phyloP scores from a whole-genome alignment of 768 basidiomycete genomes.

The Russula dissimulans region DNA sequence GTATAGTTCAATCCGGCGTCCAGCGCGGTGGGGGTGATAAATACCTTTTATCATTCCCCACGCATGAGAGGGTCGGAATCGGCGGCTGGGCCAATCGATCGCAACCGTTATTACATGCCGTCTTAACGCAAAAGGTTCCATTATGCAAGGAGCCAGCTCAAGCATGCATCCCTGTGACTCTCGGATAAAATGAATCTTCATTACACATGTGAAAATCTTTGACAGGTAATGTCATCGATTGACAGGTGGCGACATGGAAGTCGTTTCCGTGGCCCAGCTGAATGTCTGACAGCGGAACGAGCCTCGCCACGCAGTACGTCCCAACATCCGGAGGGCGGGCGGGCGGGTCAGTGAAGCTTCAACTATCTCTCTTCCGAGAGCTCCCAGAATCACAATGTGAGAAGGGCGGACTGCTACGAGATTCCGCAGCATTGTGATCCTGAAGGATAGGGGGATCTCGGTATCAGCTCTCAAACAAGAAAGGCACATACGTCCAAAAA shows the following conservation, averaged over 20 bases:
- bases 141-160: neutral
- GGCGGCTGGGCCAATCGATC: too few relatives aligned
- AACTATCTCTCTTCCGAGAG: conserved; percentile 30
- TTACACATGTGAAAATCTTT: neutral
- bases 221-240: neutral
- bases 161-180: neutral
- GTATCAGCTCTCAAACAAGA: conserved; percentile 15
- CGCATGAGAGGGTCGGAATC: too few relatives aligned
- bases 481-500: neutral
- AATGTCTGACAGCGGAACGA: conserved; percentile 63
- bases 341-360: conserved; percentile 51
- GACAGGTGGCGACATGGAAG: neutral
- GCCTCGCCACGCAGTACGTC: conserved; percentile 33
- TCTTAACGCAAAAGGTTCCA: neutral
- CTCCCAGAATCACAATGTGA: conserved; percentile 10
- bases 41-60: too few relatives aligned
- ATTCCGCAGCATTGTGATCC: conserved; percentile 32
- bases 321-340: conserved; percentile 16
- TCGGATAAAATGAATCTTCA: neutral
- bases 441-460: conserved; percentile 24
- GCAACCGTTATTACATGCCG: too few relatives aligned
- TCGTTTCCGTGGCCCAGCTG: neutral
- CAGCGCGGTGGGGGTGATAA: too few relatives aligned
- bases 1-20: too few relatives aligned
- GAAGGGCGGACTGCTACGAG: conserved; percentile 23